Conservation (phyloP, 169 alveolate species). For the Pseudocohnilembus persalinus region DNA sequence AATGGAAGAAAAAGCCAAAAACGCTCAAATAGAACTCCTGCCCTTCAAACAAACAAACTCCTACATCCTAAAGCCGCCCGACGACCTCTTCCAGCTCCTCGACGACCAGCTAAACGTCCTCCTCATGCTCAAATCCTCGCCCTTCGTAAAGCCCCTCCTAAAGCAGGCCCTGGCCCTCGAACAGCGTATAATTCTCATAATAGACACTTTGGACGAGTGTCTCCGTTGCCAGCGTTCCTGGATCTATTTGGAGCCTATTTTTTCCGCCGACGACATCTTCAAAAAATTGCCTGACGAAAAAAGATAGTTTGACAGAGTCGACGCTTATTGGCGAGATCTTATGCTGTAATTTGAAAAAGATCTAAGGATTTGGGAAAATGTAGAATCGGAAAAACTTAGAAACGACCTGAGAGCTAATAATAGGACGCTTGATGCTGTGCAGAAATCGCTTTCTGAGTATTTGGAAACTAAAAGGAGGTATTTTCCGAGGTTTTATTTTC, state of each 20-base stretch:
- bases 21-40: conserved; percentile 48
- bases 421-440: conserved; percentile 74
- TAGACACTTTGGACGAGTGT: conserved; percentile 83
- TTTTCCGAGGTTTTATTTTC: conserved; percentile 87
- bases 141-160: conserved; percentile 78
- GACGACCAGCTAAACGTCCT: conserved; percentile 81
- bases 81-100: conserved; percentile 69
- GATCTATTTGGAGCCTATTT: conserved; percentile 92
- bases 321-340: conserved; percentile 81
- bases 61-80: conserved; percentile 64
- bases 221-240: conserved; percentile 85
- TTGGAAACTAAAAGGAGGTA: conserved; percentile 83
- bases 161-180: conserved; percentile 80
- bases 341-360: conserved; percentile 46
- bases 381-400: conserved; percentile 76
- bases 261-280: conserved; percentile 90
- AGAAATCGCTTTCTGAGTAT: conserved; percentile 76
- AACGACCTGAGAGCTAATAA: conserved; percentile 65
- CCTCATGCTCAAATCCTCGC: conserved; percentile 77
- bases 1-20: conserved; percentile 62
- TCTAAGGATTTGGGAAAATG: conserved; percentile 49
- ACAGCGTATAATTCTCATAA: conserved; percentile 58
- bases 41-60: conserved; percentile 49
- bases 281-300: conserved; percentile 87
- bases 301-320: conserved; percentile 81